These are phyloP conservation scores for Ophiocordyceps camponoti-saundersi DNA, from an alignment of 2,329 filamentous ascomycete species.

Conservation along the genomic window DNA sequence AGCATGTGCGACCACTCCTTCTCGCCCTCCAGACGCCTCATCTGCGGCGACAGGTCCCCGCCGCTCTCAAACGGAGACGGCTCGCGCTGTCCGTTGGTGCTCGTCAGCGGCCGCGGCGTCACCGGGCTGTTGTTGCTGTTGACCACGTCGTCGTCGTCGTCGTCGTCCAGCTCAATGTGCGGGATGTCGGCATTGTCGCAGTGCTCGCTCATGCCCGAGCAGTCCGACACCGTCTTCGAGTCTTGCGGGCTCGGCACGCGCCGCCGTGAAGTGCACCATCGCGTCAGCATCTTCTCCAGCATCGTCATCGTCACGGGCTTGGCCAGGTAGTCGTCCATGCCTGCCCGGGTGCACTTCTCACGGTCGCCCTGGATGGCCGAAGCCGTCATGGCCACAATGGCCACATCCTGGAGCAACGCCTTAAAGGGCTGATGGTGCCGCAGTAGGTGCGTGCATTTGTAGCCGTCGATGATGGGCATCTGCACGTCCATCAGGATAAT, in stretches of 20 bases:
- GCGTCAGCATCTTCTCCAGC: neutral
- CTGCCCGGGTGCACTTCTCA: constrained; percentile 86
- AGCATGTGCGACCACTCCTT: constrained; percentile 24
- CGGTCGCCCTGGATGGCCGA: constrained; percentile 86
- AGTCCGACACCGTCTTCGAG: constrained; percentile 18
- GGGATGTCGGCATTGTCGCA: constrained; percentile 25
- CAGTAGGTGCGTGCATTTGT: constrained; percentile 74
- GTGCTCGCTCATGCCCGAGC: constrained; percentile 26
- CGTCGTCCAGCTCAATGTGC: constrained; percentile 15
- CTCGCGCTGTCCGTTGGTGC: constrained; percentile 18
- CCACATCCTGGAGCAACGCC: constrained; percentile 58
- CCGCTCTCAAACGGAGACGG: constrained; percentile 24
- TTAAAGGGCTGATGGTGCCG: constrained; percentile 50
- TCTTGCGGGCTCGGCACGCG: neutral
- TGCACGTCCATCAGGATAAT: constrained; percentile 91
- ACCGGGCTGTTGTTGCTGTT: constrained; percentile 11
- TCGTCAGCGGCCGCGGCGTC: constrained; percentile 22
- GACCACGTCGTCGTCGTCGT: constrained; percentile 2
- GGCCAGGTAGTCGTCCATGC: constrained; percentile 86
- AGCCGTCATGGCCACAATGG: constrained; percentile 97
- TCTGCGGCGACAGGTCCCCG: constrained; percentile 15
- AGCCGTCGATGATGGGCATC: constrained; percentile 87
- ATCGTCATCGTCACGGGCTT: constrained; percentile 51
- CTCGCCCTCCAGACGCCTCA: constrained; percentile 18
- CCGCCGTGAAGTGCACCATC: neutral